Percentiles rank a stretch among this genome's conserved stretches.
Conservation (phyloP, 1,139 yeast genomes). For the Zhuliangozyma parablackwelliae region DNA sequence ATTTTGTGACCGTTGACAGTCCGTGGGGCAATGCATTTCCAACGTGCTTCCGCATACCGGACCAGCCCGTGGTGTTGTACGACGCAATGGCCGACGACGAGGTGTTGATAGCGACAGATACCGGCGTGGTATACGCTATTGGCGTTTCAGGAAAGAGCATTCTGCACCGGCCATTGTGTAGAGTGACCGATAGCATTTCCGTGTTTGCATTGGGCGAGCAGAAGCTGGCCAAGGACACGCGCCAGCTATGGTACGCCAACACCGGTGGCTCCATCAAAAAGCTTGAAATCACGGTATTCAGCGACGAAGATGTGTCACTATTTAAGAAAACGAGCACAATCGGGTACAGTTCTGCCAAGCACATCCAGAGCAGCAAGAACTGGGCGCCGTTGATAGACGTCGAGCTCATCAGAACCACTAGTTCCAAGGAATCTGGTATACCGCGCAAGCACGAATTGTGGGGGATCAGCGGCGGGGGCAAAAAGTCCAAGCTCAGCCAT, state of each 20-base stretch:
- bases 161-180: constrained; percentile 16
- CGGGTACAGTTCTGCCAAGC: constrained; percentile 9
- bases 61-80: constrained; percentile 11
- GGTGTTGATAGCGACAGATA: constrained; percentile 36
- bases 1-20: constrained; percentile 19
- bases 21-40: constrained; percentile 29
- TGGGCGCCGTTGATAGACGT: constrained; percentile 51
- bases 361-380: constrained; percentile 29
- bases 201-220: constrained; percentile 25
- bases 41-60: constrained; percentile 30
- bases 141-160: constrained; percentile 12
- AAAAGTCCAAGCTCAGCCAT: constrained; percentile 34
- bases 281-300: constrained; percentile 14
- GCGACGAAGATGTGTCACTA: too few relatives aligned
- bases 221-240: constrained; percentile 10
- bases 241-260: constrained; percentile 27
- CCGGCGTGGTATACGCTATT: constrained; percentile 36
- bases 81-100: constrained; percentile 21
- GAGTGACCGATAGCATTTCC: constrained; percentile 30
- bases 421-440: constrained; percentile 13
- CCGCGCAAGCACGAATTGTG: constrained; percentile 38
- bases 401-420: constrained; percentile 27
- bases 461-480: constrained; percentile 43
- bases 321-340: constrained; percentile 9
- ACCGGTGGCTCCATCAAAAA: constrained; percentile 32